Percentiles rank a stretch among this genome's conserved stretches.
Evolutionary conservation across 225 moss, liverwort and hornwort species (phyloP).

Genomic region (Asterella californica): DNA sequence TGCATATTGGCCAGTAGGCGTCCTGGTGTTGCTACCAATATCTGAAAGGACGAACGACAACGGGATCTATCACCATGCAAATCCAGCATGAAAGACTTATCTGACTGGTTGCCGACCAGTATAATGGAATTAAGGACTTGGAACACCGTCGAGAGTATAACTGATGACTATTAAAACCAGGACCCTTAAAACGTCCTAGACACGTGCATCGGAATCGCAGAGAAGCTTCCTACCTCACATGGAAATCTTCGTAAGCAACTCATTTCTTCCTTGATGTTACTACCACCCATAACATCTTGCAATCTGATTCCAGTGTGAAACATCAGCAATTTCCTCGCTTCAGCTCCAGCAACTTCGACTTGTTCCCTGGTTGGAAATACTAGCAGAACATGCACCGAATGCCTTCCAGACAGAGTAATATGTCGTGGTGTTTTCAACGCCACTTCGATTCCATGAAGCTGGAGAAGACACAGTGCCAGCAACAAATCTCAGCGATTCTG

Average conservation of each 20-base stretch:
- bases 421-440: slow-evolving; percentile 2
- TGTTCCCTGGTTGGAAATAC: slow-evolving; percentile 40
- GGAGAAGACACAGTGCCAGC: slow-evolving; percentile 10
- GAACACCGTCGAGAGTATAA: background rate
- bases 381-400: slow-evolving; percentile 29
- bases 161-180: background rate
- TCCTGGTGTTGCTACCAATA: slow-evolving; percentile 46
- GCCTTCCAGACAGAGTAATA: slow-evolving; percentile 38
- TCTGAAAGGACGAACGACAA: slow-evolving; percentile 15
- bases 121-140: background rate
- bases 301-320: slow-evolving; percentile 29
- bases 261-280: slow-evolving; percentile 28
- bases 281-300: slow-evolving; percentile 34
- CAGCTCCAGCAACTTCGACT: slow-evolving; percentile 27
- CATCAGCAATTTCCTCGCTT: slow-evolving; percentile 29
- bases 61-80: background rate
- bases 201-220: background rate
- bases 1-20: slow-evolving; percentile 30
- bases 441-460: slow-evolving; percentile 34
- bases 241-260: slow-evolving; percentile 16
- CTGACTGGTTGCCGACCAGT: background rate
- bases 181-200: background rate
- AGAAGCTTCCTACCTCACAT: slow-evolving; percentile 26
- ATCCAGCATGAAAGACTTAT: background rate
- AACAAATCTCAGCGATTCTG: background rate